Conservation (phyloP, 495 filamentous ascomycete genomes). For the Astrothelium subdiscretum region DNA sequence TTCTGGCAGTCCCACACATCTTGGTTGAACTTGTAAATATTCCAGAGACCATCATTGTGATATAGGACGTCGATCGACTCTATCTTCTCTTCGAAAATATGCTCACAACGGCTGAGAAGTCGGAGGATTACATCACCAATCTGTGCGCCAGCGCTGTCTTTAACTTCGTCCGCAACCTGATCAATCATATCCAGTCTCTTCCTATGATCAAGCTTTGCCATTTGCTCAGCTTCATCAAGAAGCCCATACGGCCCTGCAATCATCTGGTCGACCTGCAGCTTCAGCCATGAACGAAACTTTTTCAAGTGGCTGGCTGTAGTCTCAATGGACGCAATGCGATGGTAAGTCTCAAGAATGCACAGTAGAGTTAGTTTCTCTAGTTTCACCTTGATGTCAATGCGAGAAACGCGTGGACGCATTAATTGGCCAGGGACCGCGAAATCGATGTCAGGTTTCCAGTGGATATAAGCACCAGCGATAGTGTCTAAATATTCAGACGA, state of each 20-base stretch:
- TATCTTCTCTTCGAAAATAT: background rate
- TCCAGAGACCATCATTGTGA: slow-evolving; percentile 8
- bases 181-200: background rate
- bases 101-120: background rate
- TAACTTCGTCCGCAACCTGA: background rate
- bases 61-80: slow-evolving; percentile 7
- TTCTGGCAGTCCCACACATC: background rate
- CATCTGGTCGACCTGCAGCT: background rate
- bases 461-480: slow-evolving; percentile 16
- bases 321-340: slow-evolving; percentile 2
- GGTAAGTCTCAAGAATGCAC: background rate
- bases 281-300: background rate
- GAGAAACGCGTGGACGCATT: slow-evolving; percentile 12
- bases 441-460: slow-evolving; percentile 24
- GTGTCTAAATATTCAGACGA: slow-evolving; percentile 13
- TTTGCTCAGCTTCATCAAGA: background rate
- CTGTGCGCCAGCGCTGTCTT: background rate
- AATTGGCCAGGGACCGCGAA: slow-evolving; percentile 17
- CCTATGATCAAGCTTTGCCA: background rate
- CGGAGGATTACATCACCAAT: background rate
- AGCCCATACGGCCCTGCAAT: background rate
- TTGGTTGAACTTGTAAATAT: slow-evolving; percentile 4
- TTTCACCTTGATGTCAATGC: background rate
- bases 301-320: background rate
- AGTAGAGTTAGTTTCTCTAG: slow-evolving; percentile 15